Conservation (phyloP, 768 basidiomycete species). For the Boletus sensibilis region DNA sequence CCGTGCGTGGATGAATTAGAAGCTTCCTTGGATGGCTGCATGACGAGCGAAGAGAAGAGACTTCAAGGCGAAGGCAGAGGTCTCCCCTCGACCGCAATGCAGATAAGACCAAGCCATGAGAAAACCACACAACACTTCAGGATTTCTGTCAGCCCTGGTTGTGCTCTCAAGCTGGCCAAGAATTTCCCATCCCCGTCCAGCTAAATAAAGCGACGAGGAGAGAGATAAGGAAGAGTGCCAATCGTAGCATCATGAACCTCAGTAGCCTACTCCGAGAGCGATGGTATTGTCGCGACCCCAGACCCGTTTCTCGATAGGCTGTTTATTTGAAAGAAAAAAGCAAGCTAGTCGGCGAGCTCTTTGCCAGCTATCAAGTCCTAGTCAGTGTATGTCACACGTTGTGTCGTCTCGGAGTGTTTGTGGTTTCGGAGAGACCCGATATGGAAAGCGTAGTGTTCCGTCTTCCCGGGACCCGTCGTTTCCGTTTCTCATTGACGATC, state of each 20-base stretch:
- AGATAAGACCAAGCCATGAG: conserved; percentile 5
- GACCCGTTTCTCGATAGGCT: not conserved
- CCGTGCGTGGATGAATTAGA: not conserved
- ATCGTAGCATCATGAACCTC: not conserved
- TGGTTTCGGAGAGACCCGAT: conserved; percentile 16
- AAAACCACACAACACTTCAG: not conserved
- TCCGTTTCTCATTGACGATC: not conserved
- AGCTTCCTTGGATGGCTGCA: not conserved
- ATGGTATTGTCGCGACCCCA: too few species aligned
- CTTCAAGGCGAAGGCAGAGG: not conserved
- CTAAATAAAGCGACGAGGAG: conserved; percentile 3
- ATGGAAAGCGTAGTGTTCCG: conserved; percentile 24
- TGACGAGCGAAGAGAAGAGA: not conserved
- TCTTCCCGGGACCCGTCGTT: not conserved
- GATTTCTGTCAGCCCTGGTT: not conserved
- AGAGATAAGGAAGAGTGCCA: not conserved
- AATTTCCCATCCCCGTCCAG: not conserved
- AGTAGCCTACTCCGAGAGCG: not conserved
- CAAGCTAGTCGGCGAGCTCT: not conserved
- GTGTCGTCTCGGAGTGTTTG: not conserved
- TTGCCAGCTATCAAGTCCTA: not conserved
- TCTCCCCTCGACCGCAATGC: not conserved
- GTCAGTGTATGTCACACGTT: not conserved
- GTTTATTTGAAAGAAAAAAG: not conserved
- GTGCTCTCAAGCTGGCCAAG: not conserved